Percentiles rank a stretch among this genome's conserved stretches.
phyloP scores from a whole-genome alignment of 768 basidiomycete species.

The Lactarius hengduanensis region DNA sequence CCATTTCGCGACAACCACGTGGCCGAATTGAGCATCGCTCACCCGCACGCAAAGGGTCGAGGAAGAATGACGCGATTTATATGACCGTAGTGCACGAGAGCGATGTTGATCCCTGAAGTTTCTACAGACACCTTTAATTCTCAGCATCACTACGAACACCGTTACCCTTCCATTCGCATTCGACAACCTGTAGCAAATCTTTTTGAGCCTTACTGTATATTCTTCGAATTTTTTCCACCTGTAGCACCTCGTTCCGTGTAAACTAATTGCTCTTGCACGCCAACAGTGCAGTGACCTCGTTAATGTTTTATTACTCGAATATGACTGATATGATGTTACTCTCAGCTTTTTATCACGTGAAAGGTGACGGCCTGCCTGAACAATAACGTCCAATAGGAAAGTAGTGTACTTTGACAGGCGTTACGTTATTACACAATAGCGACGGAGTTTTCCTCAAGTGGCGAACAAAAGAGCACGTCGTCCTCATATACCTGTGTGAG shows the following conservation, averaged over 20 bases:
- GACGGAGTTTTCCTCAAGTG: background rate
- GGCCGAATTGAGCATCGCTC: constrained; percentile 2
- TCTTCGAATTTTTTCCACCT: constrained; percentile 19
- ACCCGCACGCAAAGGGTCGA: constrained; percentile 7
- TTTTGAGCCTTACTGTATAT: constrained; percentile 4
- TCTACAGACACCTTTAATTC: background rate
- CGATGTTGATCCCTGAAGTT: background rate
- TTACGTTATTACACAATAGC: constrained; percentile 4
- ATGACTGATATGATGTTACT: background rate
- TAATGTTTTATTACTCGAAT: background rate
- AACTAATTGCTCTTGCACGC: constrained; percentile 4
- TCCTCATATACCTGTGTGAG: constrained; percentile 18
- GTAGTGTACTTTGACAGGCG: background rate
- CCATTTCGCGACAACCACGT: constrained; percentile 4
- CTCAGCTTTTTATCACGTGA: background rate
- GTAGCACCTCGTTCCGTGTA: constrained; percentile 22
- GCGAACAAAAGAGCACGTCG: constrained; percentile 14
- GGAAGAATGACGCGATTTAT: constrained; percentile 21
- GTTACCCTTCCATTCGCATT: constrained; percentile 9
- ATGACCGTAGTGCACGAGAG: constrained; percentile 30
- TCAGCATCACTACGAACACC: background rate
- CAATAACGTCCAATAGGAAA: background rate
- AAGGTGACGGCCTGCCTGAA: background rate
- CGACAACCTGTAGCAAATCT: constrained; percentile 22
- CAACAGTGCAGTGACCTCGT: background rate